Percentiles rank a stretch among this genome's conserved stretches.
These are phyloP conservation scores for Trichoderma sp. DNA, from an alignment of 2,329 filamentous ascomycete genomes.

Conservation along the genomic window DNA sequence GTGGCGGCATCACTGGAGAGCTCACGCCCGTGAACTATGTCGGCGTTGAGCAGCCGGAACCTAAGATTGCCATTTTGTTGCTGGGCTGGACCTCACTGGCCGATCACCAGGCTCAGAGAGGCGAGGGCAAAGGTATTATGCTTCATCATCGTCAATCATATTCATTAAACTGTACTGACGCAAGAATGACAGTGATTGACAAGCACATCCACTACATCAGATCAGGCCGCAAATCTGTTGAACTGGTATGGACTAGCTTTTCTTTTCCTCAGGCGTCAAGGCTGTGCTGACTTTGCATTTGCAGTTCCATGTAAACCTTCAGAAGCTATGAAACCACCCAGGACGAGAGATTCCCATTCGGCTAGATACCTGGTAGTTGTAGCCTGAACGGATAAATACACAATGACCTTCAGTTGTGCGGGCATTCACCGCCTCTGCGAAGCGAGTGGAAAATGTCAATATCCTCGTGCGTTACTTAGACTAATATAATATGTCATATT, in stretches of 20 bases:
- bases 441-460: neutral
- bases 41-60: slow-evolving; percentile 32
- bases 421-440: neutral
- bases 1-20: slow-evolving; percentile 37
- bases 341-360: neutral
- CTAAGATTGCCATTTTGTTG: slow-evolving; percentile 36
- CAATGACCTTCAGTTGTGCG: neutral
- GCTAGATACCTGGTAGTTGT: neutral
- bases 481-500: neutral
- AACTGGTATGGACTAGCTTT: slow-evolving; percentile 31
- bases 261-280: neutral
- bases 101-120: slow-evolving; percentile 39
- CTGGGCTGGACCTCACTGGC: slow-evolving; percentile 45
- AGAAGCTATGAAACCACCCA: slow-evolving; percentile 12
- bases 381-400: neutral
- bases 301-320: slow-evolving; percentile 34
- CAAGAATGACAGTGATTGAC: slow-evolving; percentile 34
- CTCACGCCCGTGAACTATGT: slow-evolving; percentile 35
- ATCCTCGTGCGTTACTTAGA: neutral
- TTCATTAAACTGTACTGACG: neutral
- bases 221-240: slow-evolving; percentile 33
- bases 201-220: slow-evolving; percentile 38
- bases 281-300: neutral
- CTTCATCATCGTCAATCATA: neutral
- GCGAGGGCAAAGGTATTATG: slow-evolving; percentile 32